A percentile compares a stretch with the other conserved stretches of the same genome.
phyloP scores from a whole-genome alignment of 2,329 filamentous ascomycete species.

The Penicillium sp. region DNA sequence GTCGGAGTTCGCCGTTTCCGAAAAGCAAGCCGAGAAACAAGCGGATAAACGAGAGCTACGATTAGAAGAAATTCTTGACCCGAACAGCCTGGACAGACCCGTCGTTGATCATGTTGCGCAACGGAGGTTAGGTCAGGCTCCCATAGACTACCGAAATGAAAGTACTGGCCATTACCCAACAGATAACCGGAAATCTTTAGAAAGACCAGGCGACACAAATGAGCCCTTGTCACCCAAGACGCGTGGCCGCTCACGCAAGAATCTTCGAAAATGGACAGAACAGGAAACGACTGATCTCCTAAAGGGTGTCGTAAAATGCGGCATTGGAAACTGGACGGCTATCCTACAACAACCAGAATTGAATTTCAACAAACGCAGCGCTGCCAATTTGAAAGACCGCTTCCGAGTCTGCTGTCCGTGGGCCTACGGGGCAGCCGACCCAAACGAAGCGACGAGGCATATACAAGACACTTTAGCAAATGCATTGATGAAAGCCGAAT shows the following conservation, averaged over 20 bases:
- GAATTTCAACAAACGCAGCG: slow-evolving; percentile 55
- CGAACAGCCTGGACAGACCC: slow-evolving; percentile 17
- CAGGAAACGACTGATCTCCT: slow-evolving; percentile 58
- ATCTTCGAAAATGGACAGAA: slow-evolving; percentile 55
- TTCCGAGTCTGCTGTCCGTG: slow-evolving; percentile 55
- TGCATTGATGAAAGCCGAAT: slow-evolving; percentile 29
- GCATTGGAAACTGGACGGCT: slow-evolving; percentile 62
- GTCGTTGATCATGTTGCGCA: slow-evolving; percentile 11
- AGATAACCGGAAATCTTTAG: background rate
- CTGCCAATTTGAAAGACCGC: slow-evolving; percentile 61
- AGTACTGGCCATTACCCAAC: background rate
- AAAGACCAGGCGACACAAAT: slow-evolving; percentile 13
- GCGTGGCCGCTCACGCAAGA: slow-evolving; percentile 45
- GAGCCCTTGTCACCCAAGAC: slow-evolving; percentile 30
- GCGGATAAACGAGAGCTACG: slow-evolving; percentile 30
- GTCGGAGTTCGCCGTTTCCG: background rate
- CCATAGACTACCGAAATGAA: background rate
- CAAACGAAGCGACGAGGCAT: slow-evolving; percentile 34
- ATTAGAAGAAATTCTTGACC: slow-evolving; percentile 33
- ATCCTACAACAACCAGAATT: slow-evolving; percentile 57
- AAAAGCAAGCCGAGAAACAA: slow-evolving; percentile 20
- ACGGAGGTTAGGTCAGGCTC: background rate
- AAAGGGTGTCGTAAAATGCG: slow-evolving; percentile 57
- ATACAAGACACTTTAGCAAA: slow-evolving; percentile 35
- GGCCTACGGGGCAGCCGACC: slow-evolving; percentile 38